Evolutionary conservation across 2,329 filamentous ascomycete species (phyloP).

Genomic region (Fusarium anguioides): DNA sequence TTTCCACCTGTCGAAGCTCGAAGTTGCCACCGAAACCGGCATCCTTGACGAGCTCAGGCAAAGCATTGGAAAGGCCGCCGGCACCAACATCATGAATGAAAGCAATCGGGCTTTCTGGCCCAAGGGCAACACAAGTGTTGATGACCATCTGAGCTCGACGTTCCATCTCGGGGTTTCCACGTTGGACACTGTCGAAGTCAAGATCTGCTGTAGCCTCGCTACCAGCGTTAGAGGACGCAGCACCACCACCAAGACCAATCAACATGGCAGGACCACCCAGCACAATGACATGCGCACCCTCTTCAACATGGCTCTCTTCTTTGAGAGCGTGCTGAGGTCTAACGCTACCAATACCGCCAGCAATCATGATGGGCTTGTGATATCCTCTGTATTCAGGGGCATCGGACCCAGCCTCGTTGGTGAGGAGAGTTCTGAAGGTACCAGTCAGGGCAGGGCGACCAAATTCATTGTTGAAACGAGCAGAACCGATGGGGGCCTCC

Average conservation of each 20-base stretch:
- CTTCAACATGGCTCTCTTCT: constrained; percentile 78
- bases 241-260: constrained; percentile 94
- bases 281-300: constrained; percentile 91
- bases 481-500: constrained; percentile 93
- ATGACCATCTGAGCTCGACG: constrained; percentile 97
- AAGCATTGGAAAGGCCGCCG: constrained; percentile 78
- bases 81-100: constrained; percentile 99
- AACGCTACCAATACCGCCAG: constrained; percentile 93
- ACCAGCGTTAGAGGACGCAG: constrained; percentile 89
- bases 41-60: constrained; percentile 87
- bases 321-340: constrained; percentile 92
- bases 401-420: constrained; percentile 60
- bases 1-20: constrained; percentile 94
- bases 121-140: constrained; percentile 89
- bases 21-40: constrained; percentile 91
- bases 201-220: constrained; percentile 90
- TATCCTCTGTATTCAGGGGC: constrained; percentile 83
- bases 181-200: constrained; percentile 96
- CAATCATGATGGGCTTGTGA: constrained; percentile 99
- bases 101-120: constrained; percentile 86
- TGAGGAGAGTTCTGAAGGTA: constrained; percentile 90
- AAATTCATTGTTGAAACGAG: constrained; percentile 98
- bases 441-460: constrained; percentile 89
- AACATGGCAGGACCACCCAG: constrained; percentile 97
- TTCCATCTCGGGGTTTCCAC: constrained; percentile 97